These are phyloP conservation scores for Suhomyces sp. DNA, from an alignment of 805 yeast species.

Conservation along the genomic window DNA sequence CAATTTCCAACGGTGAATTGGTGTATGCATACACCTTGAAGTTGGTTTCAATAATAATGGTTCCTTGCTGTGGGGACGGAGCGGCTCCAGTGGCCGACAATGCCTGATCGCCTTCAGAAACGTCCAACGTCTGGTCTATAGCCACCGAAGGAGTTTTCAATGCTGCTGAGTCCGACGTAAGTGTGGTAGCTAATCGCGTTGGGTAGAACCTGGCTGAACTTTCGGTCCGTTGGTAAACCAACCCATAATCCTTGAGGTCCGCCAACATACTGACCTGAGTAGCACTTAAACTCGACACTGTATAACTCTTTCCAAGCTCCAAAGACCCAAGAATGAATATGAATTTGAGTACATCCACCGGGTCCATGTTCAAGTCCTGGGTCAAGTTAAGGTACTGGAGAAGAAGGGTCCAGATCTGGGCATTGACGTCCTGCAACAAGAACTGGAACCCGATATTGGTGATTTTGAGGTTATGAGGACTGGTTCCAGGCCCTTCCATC, in stretches of 20 bases:
- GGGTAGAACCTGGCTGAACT: slow-evolving; percentile 74
- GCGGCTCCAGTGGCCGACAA: slow-evolving; percentile 10
- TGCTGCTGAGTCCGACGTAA: slow-evolving; percentile 79
- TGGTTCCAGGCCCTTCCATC: slow-evolving; percentile 62
- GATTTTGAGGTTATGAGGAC: slow-evolving; percentile 52
- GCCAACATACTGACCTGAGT: slow-evolving; percentile 86
- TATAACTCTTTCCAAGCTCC: slow-evolving; percentile 85
- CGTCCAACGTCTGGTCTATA: slow-evolving; percentile 60
- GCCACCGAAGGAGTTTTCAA: slow-evolving; percentile 72
- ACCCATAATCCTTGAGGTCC: slow-evolving; percentile 87
- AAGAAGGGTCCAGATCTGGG: slow-evolving; percentile 91
- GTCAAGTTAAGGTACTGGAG: slow-evolving; percentile 85
- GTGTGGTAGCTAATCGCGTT: slow-evolving; percentile 82
- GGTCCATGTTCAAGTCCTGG: slow-evolving; percentile 84
- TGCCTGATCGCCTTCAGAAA: slow-evolving; percentile 6
- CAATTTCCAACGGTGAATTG: slow-evolving; percentile 91
- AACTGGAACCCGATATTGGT: slow-evolving; percentile 95
- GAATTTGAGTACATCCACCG: slow-evolving; percentile 92
- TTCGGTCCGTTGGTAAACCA: slow-evolving; percentile 63
- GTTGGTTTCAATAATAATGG: slow-evolving; percentile 88
- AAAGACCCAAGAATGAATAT: slow-evolving; percentile 90
- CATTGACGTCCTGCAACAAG: slow-evolving; percentile 83
- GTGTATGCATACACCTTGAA: slow-evolving; percentile 92
- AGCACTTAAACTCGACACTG: slow-evolving; percentile 62
- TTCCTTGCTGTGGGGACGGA: slow-evolving; percentile 44